Evolutionary conservation across 345 rosid genomes (phyloP), one percentile per base, ranked within the genome.

Genomic region (Combretum micranthum): DNA sequence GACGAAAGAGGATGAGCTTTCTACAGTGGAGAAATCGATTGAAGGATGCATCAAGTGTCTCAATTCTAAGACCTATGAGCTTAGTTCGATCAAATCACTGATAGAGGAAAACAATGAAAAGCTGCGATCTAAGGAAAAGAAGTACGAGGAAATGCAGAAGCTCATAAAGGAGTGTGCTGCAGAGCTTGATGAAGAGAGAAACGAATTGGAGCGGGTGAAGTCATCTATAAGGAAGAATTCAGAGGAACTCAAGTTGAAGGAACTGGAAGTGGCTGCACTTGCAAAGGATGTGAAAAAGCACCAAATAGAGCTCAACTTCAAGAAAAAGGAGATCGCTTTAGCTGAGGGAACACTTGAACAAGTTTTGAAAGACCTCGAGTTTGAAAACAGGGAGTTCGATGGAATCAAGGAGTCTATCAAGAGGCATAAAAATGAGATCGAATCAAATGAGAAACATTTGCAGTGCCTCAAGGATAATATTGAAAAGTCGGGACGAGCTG

Each of bases 171-270:
- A 50, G 53, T 50, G 53, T 50, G 21, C 13, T 19, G 26, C 16
- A n/a, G 25, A 50, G 16, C 26, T 50, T 13, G 53, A 20, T 8
- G 3, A 13, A 8, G 25, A 50, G 42, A n/a, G 3, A 17, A 51
- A n/a, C 57, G 26, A 52, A n/a, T 50, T 43, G 53, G 57, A 44
- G 3, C 10, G 46, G 26, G 21, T 47, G 17, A 44, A 49, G 37
- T 15, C 44, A 3, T 46, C 20, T 43, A 42, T 52, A 15, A 22
- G 22, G 42, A 63, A 49, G 1, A 1, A 53, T 18, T 11, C 4
- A 2, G 20, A 48, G n/a, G 55, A 69, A 47, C 55, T 68, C 50
- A 20, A 69, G 22, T 61, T 47, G 47, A 50, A 26, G 25, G 26
- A 50, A 50, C 3, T 26, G 25, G 8, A 20, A 26, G 21, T 50